Evolutionary conservation across 192 early-diverging fungal genomes (phyloP).

Genomic region (Martensiomyces pterosporus): DNA sequence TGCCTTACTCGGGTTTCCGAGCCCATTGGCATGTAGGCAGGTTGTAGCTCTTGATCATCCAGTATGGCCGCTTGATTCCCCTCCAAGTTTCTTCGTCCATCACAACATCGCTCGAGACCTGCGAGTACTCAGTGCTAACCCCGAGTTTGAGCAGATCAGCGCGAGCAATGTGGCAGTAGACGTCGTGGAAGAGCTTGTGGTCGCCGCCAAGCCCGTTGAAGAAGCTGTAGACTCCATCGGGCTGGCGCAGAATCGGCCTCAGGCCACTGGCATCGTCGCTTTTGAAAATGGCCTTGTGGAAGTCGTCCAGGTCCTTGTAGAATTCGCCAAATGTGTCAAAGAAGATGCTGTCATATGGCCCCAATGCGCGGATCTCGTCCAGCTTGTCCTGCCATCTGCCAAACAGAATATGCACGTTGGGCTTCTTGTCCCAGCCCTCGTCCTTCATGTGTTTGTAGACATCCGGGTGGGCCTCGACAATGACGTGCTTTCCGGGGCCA

Average conservation of each 20-base stretch:
- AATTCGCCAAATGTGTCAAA: constrained; percentile 94
- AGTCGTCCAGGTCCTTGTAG: constrained; percentile 79
- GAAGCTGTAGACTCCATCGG: constrained; percentile 83
- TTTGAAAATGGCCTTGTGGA: constrained; percentile 57
- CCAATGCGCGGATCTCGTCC: constrained; percentile 56
- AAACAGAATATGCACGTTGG: constrained; percentile 79
- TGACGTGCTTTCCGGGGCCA: constrained; percentile 70
- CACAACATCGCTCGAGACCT: constrained; percentile 68
- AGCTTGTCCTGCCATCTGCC: constrained; percentile 90
- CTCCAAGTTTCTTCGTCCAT: constrained; percentile 85
- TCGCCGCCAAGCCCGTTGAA: constrained; percentile 94
- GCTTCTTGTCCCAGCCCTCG: constrained; percentile 82
- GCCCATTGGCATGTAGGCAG: constrained; percentile 47
- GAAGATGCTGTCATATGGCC: constrained; percentile 86
- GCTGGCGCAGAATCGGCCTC: constrained; percentile 64
- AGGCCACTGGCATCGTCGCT: constrained; percentile 13
- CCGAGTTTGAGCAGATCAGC: constrained; percentile 79
- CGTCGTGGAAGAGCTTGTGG: constrained; percentile 95
- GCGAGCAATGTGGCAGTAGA: constrained; percentile 82
- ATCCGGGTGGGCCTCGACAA: constrained; percentile 97
- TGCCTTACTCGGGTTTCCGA: neutral
- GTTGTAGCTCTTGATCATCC: constrained; percentile 52
- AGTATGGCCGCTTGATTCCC: constrained; percentile 69
- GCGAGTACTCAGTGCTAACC: constrained; percentile 66
- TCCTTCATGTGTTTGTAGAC: constrained; percentile 84